phyloP scores from a whole-genome alignment of 2,329 filamentous ascomycete genomes.

The Fusarium sarcochroum region DNA sequence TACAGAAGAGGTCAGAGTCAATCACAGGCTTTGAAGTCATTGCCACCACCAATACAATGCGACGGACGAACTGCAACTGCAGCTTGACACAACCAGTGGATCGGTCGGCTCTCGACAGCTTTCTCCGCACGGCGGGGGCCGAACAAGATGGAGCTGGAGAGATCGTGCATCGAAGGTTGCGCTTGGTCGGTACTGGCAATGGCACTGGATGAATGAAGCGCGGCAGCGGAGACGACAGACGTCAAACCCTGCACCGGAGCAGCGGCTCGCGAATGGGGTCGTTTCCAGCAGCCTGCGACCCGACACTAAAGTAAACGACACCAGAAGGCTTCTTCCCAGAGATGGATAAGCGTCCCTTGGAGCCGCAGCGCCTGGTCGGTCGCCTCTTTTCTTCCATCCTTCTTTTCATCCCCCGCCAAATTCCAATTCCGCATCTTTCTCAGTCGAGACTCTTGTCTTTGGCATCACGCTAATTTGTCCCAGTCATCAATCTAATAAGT shows the following conservation, averaged over 20 bases:
- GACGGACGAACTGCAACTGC: constrained; percentile 15
- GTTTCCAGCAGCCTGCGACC: constrained; percentile 44
- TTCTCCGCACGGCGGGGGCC: constrained; percentile 47
- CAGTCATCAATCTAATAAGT: neutral
- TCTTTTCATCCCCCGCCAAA: constrained; percentile 29
- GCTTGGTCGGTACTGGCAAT: constrained; percentile 34
- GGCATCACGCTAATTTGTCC: constrained; percentile 23
- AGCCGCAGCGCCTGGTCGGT: constrained; percentile 32
- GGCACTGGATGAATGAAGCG: constrained; percentile 37
- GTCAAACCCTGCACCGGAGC: constrained; percentile 44
- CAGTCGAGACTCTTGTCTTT: constrained; percentile 22
- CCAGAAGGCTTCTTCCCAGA: constrained; percentile 40
- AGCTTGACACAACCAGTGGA: constrained; percentile 32
- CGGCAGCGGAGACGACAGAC: constrained; percentile 41
- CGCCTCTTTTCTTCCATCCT: constrained; percentile 36
- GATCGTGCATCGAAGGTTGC: constrained; percentile 46
- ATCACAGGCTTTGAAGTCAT: constrained; percentile 15
- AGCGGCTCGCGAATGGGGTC: constrained; percentile 47
- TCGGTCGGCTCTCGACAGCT: constrained; percentile 43
- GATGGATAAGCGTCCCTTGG: constrained; percentile 42
- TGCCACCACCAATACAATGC: constrained; percentile 27
- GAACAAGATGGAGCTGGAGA: constrained; percentile 41
- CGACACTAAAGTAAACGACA: constrained; percentile 37
- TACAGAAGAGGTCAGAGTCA: constrained; percentile 3
- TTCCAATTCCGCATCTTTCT: constrained; percentile 40